Evolutionary conservation across 2,329 filamentous ascomycete species (phyloP).

Genomic region (Penicillium sp.): DNA sequence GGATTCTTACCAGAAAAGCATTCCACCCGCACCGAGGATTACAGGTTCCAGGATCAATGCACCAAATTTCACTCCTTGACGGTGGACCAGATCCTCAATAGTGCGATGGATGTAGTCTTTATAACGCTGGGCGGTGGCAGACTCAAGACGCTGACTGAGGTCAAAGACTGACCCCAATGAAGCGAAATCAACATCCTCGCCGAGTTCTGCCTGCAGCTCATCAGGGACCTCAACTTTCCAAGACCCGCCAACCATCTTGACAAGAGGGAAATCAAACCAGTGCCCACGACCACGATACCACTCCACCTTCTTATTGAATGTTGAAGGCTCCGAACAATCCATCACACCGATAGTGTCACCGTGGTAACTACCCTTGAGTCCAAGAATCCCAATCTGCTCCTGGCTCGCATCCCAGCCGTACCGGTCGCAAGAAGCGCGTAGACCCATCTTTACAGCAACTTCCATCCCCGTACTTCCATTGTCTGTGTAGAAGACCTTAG

Average conservation of each 20-base stretch:
- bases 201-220: constrained; percentile 50
- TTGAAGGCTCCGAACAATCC: constrained; percentile 76
- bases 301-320: constrained; percentile 78
- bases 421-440: constrained; percentile 65
- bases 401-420: constrained; percentile 64
- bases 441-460: constrained; percentile 81
- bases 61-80: constrained; percentile 67
- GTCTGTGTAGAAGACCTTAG: constrained; percentile 77
- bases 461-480: constrained; percentile 82
- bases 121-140: constrained; percentile 55
- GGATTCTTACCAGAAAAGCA: constrained; percentile 70
- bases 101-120: constrained; percentile 58
- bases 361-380: constrained; percentile 78
- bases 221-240: constrained; percentile 65
- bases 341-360: constrained; percentile 87
- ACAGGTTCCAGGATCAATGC: constrained; percentile 78
- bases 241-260: constrained; percentile 63
- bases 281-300: constrained; percentile 78
- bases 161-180: constrained; percentile 62
- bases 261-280: constrained; percentile 77
- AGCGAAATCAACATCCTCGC: constrained; percentile 45
- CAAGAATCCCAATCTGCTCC: constrained; percentile 65
- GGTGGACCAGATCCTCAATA: constrained; percentile 54
- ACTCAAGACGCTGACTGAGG: constrained; percentile 49
- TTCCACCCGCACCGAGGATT: constrained; percentile 77